Base-by-base conservation (phyloP, 345 rosid genomes). In the Cardamine resedifolia region DNA sequence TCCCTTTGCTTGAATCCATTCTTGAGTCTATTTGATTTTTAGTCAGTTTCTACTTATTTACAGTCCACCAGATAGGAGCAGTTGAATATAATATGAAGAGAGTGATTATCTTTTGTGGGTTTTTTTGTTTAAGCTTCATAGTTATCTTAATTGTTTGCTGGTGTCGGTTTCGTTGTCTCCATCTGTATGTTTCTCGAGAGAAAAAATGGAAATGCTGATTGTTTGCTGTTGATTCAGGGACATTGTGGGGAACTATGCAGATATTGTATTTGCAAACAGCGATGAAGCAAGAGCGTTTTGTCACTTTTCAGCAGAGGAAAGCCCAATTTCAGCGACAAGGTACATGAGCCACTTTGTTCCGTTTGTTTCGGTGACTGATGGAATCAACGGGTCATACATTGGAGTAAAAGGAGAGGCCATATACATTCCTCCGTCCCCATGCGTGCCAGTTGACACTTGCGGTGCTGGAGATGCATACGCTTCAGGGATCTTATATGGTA, bases 381-480 rank as follows among this genome's bases (percentile, higher is more conserved):
- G 98, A 24, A 89, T 81, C 15, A 86, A 79, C 73, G 97, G 98
- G 9, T 91, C 98, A 27, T 91, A 91, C 75, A 84, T 94, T 34
- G 98, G 98, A 18, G 87, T 89, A 5, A 94, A 89, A 82, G 98
- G 98, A 79, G 98, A 94, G 80, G 96, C 97, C 57, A 81, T 91
- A 76, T 94, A 83, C 79, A 75, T 94, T 44, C 90, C 97, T 64
- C 96, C 97, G 27, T 85, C 89, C 6, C 91, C 91, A 19, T 91
- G 97, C 51, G 83, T 84, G 26, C 97, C 95, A 0, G 74, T 85
- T 12, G 98, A 91, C 74, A 91, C 96, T 0, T 89, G 98, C 53
- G 97, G 98, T 53, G 97, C 97, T 0, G 98, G 98, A 57, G 96
- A 94, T 71, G 97, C 97, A 6, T 94, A 89, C 18, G 97, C 98